Evolutionary conservation across 2,329 filamentous ascomycete species (phyloP).

Genomic region (Colletotrichum filicis): DNA sequence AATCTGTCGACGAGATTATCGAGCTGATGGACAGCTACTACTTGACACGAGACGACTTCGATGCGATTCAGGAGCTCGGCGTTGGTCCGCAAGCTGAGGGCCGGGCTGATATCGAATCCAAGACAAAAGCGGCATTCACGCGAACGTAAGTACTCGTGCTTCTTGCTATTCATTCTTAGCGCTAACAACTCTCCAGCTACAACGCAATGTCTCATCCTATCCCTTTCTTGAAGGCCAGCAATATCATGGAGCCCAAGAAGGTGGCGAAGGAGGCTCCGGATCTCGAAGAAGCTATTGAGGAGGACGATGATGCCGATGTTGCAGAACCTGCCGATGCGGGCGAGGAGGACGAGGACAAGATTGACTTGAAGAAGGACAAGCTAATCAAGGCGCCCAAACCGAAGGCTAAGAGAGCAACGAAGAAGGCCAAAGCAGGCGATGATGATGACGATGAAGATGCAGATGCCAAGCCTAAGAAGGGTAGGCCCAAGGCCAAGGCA

Average conservation of each 20-base stretch:
- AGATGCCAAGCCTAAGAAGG: constrained; percentile 66
- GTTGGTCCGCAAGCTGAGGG: constrained; percentile 86
- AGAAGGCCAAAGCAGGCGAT: constrained; percentile 54
- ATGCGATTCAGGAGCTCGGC: constrained; percentile 90
- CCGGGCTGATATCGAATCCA: constrained; percentile 80
- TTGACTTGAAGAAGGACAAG: constrained; percentile 94
- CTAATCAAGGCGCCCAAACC: constrained; percentile 93
- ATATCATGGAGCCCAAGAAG: constrained; percentile 78
- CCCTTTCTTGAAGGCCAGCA: constrained; percentile 95
- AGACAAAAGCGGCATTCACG: constrained; percentile 91
- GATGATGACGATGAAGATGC: constrained; percentile 58
- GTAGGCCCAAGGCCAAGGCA: constrained; percentile 52
- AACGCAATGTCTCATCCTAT: constrained; percentile 88
- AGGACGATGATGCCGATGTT: constrained; percentile 81
- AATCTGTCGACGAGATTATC: constrained; percentile 84
- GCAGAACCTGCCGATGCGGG: constrained; percentile 69
- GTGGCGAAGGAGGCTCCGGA: constrained; percentile 83
- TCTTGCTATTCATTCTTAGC: constrained; percentile 11
- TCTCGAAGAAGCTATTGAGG: constrained; percentile 94
- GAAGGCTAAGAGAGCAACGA: constrained; percentile 57
- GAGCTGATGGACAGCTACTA: constrained; percentile 98
- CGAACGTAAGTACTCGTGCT: constrained; percentile 71
- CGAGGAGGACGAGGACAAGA: constrained; percentile 80
- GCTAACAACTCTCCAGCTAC: constrained; percentile 66
- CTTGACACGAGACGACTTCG: constrained; percentile 93